Percentiles rank a stretch among this genome's conserved stretches.
Conservation (phyloP, 106 monocot species). For the Amphibolis antarctica region DNA sequence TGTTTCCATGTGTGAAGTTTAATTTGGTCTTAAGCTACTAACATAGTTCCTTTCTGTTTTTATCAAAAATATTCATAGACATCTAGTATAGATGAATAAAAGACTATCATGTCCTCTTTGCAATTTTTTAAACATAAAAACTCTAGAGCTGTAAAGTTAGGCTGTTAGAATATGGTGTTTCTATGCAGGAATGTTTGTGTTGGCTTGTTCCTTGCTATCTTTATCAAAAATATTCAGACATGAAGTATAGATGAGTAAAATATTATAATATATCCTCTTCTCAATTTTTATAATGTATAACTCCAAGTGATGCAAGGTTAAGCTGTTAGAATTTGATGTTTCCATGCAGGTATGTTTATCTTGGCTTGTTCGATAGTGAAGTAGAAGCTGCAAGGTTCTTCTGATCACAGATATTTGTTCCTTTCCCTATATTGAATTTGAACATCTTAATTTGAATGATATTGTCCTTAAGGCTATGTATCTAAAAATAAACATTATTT, state of each 20-base stretch:
- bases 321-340: neutral
- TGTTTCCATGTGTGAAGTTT: too few species aligned
- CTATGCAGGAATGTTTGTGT: slow-evolving; percentile 64
- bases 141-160: neutral
- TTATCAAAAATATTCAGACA: too few species aligned
- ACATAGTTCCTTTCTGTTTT: too few species aligned
- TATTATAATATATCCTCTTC: neutral
- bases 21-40: too few species aligned
- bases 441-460: neutral
- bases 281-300: neutral
- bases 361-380: slow-evolving; percentile 70
- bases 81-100: too few species aligned
- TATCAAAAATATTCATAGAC: too few species aligned
- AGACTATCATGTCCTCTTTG: neutral
- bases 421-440: neutral
- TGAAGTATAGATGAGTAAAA: too few species aligned
- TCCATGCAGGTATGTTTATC: slow-evolving; percentile 60
- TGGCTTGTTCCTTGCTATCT: slow-evolving; percentile 77
- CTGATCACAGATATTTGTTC: neutral
- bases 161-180: neutral
- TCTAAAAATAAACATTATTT: slow-evolving; percentile 2
- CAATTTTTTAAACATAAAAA: neutral
- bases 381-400: slow-evolving; percentile 24
- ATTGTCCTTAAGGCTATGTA: neutral
- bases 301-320: neutral